A percentile compares a stretch with the other conserved stretches of the same genome.
These are phyloP conservation scores for Sclerotinia subarctica DNA, from an alignment of 2,329 filamentous ascomycete genomes.

Conservation along the genomic window DNA sequence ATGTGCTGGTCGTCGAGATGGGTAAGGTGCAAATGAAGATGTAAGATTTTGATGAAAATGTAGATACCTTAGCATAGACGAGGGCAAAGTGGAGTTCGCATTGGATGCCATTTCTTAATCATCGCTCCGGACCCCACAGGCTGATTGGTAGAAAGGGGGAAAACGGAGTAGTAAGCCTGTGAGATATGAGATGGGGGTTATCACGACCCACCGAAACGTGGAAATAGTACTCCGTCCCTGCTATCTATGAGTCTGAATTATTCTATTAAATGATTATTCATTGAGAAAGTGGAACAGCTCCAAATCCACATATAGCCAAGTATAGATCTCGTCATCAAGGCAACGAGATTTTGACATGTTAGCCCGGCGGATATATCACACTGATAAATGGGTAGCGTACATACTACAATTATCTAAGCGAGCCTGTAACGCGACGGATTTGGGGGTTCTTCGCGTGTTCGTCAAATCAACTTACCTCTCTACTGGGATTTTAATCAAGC, in stretches of 20 bases:
- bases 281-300: not conserved
- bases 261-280: not conserved
- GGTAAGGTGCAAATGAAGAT: not conserved
- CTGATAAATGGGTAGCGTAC: not conserved
- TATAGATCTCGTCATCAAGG: conserved; percentile 16
- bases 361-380: conserved; percentile 3
- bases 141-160: conserved; percentile 14
- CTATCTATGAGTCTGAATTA: not conserved
- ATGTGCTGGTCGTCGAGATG: not conserved
- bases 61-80: not conserved
- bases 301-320: conserved; percentile 9
- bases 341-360: conserved; percentile 17
- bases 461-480: not conserved
- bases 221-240: not conserved
- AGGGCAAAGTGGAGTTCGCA: not conserved
- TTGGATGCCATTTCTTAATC: not conserved
- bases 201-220: not conserved
- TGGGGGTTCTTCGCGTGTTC: not conserved
- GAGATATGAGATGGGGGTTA: conserved; percentile 1
- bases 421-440: not conserved
- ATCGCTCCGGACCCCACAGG: not conserved
- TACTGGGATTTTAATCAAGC: not conserved
- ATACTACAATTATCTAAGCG: conserved; percentile 3
- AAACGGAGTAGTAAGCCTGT: not conserved
- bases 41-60: not conserved